phyloP scores from a whole-genome alignment of 805 yeast species.

The Starmerella bombi region DNA sequence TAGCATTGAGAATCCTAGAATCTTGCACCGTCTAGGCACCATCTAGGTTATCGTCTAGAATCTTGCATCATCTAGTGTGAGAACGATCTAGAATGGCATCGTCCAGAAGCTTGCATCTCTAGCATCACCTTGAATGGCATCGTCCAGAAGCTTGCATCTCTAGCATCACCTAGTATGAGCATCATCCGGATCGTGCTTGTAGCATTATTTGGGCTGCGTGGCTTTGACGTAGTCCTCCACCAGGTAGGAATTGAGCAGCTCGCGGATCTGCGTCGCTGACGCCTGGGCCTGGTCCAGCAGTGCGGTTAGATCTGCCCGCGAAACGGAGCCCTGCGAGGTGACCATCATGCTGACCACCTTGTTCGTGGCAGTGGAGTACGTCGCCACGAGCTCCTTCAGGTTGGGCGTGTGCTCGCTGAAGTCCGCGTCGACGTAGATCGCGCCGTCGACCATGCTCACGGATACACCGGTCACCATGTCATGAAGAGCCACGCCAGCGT shows the following conservation, averaged over 20 bases:
- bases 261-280: constrained; percentile 17
- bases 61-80: too few species aligned
- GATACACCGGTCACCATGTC: constrained; percentile 51
- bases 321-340: constrained; percentile 12
- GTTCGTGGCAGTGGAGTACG: constrained; percentile 14
- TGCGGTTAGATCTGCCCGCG: constrained; percentile 8
- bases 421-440: constrained; percentile 15
- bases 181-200: too few species aligned
- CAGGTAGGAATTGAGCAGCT: constrained; percentile 18
- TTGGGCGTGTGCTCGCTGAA: constrained; percentile 2
- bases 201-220: neutral
- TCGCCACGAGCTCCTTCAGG: constrained; percentile 18
- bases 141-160: too few species aligned
- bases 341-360: constrained; percentile 19
- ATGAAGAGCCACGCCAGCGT: constrained; percentile 68
- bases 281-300: constrained; percentile 17
- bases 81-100: too few species aligned
- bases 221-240: constrained; percentile 19
- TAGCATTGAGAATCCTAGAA: too few species aligned
- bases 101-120: too few species aligned
- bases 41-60: too few species aligned
- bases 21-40: too few species aligned
- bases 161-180: too few species aligned
- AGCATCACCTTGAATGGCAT: too few species aligned
- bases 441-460: constrained; percentile 12